These are phyloP conservation scores for Fusarium sp. DNA, from an alignment of 2,329 filamentous ascomycete species.

Conservation along the genomic window DNA sequence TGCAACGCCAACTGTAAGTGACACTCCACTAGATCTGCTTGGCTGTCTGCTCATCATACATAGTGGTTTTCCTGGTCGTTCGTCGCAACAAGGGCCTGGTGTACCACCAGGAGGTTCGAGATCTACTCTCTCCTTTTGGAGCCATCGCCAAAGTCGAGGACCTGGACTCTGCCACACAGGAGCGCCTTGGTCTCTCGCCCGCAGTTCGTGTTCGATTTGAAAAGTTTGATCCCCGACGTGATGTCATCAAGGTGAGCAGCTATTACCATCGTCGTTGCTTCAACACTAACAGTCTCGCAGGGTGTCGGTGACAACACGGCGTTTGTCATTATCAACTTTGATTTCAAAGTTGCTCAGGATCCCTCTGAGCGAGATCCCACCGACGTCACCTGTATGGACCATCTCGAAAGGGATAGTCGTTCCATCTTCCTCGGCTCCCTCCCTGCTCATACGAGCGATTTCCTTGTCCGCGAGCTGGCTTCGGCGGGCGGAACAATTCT, in stretches of 20 bases:
- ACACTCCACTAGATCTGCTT: background rate
- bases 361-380: slow-evolving; percentile 8
- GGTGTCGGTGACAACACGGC: background rate
- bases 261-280: background rate
- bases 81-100: slow-evolving; percentile 50
- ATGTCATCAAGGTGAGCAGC: slow-evolving; percentile 60
- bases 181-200: slow-evolving; percentile 50
- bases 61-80: slow-evolving; percentile 64
- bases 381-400: slow-evolving; percentile 34
- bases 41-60: slow-evolving; percentile 36
- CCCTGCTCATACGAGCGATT: slow-evolving; percentile 52
- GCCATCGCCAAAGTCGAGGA: slow-evolving; percentile 54
- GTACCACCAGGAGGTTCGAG: slow-evolving; percentile 57
- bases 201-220: slow-evolving; percentile 62
- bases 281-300: background rate
- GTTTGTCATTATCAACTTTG: slow-evolving; percentile 21
- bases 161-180: slow-evolving; percentile 49
- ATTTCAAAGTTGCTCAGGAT: slow-evolving; percentile 20
- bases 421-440: slow-evolving; percentile 63
- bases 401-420: slow-evolving; percentile 58
- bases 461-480: slow-evolving; percentile 52
- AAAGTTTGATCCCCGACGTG: slow-evolving; percentile 63
- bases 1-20: slow-evolving; percentile 69
- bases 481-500: slow-evolving; percentile 53
- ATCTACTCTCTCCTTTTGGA: slow-evolving; percentile 59